Percentiles rank a stretch among this genome's conserved stretches.
These are phyloP conservation scores for Mikania micrantha DNA, from an alignment of 129 eudicot genomes.

Conservation along the genomic window DNA sequence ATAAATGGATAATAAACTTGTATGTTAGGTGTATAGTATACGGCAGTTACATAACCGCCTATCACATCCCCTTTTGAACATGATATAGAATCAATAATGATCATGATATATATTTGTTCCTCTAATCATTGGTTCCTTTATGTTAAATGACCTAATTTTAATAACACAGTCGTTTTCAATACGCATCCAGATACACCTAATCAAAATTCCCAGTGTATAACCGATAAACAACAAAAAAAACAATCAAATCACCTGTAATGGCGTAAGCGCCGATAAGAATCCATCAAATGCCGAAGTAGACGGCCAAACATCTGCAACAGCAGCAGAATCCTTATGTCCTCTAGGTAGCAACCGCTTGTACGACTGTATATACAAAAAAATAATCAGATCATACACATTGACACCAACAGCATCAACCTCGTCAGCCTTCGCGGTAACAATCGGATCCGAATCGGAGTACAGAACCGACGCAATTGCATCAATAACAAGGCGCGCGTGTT, in stretches of 20 bases:
- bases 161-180: neutral
- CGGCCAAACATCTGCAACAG: slow-evolving; percentile 94
- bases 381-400: slow-evolving; percentile 76
- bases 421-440: slow-evolving; percentile 46
- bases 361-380: slow-evolving; percentile 78
- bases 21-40: too few relatives aligned
- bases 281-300: slow-evolving; percentile 93
- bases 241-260: slow-evolving; percentile 57
- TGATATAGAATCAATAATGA: too few relatives aligned
- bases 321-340: slow-evolving; percentile 83
- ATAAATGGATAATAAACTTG: too few relatives aligned
- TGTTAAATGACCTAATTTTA: neutral
- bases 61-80: too few relatives aligned
- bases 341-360: slow-evolving; percentile 78
- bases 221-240: neutral
- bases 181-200: neutral
- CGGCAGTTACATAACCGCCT: too few relatives aligned
- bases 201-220: neutral
- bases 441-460: slow-evolving; percentile 58
- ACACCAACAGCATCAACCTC: slow-evolving; percentile 69
- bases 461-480: slow-evolving; percentile 58
- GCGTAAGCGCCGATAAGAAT: slow-evolving; percentile 75
- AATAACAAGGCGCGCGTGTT: slow-evolving; percentile 64
- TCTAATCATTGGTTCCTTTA: too few relatives aligned
- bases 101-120: neutral